Base-by-base conservation (phyloP, 2,329 filamentous ascomycete genomes). In the Alternaria sp. region DNA sequence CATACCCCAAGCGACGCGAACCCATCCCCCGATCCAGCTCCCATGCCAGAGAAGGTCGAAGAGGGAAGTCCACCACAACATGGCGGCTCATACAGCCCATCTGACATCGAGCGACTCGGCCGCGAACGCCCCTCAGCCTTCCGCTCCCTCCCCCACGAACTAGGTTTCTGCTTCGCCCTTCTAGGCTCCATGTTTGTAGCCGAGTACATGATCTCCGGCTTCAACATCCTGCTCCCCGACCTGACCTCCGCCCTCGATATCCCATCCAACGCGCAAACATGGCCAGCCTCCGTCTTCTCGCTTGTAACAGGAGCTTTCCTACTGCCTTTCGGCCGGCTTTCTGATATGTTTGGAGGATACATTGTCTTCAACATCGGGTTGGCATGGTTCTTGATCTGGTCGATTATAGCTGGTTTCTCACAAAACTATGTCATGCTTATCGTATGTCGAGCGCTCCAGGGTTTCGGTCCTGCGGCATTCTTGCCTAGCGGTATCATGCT, bases 121-220 rank as follows among this genome's bases (percentile, higher is more conserved):
- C 84, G 89, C 58, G 83, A 89, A 71, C 83, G 90, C 5, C 90
- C 90, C 2, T 80, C 83, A 5, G 80, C 81, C 43, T 90, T 92
- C 73, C 75, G 77, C 10, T 84, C 82, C 3, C 74, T 80, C 51
- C 83, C 84, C 78, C 78, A 85, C n/a, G 90, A 92, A 71, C 64
- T 88, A 5, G 84, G 85, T 21, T 92, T 92, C 72, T 85, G 88
- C 72, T 86, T 87, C 68, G 87, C 87, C 0, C 82, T 91, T 20
- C 79, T 89, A 12, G 85, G 87, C 65, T 89, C 88, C 49, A 89
- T 90, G 80, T 85, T 90, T 64, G 83, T 90, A 71, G 84, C 86
- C 47, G 92, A 94, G 80, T 94, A 90, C 79, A 91, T 90, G 74
- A 87, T 95, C 55, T 91, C 89, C 50, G 93, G 93, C 30, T 96